phyloP scores from a whole-genome alignment of 179 eudicot genomes.

The Carnegiea gigantea region DNA sequence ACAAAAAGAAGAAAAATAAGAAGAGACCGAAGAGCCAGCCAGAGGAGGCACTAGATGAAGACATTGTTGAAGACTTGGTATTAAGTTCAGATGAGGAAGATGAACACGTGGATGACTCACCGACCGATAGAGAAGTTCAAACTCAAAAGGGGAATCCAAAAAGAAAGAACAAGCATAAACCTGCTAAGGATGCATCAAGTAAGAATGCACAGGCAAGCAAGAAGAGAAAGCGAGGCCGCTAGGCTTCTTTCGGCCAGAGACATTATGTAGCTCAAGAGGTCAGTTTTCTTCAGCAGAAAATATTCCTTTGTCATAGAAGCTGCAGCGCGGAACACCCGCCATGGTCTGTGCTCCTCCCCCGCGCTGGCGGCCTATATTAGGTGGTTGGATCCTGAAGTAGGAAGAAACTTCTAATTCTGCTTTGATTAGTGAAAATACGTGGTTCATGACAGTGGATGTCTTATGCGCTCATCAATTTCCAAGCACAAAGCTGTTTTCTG shows the following conservation, averaged over 20 bases:
- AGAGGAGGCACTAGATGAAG: slow-evolving; percentile 56
- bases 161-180: slow-evolving; percentile 34
- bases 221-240: slow-evolving; percentile 60
- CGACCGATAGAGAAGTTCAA: slow-evolving; percentile 27
- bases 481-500: neutral
- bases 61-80: slow-evolving; percentile 83
- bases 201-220: slow-evolving; percentile 35
- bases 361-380: too few species aligned
- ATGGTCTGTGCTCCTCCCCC: neutral
- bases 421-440: too few species aligned
- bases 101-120: slow-evolving; percentile 32
- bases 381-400: too few species aligned
- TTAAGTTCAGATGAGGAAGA: slow-evolving; percentile 86
- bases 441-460: too few species aligned
- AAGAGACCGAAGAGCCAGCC: slow-evolving; percentile 28
- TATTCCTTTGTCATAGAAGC: too few species aligned
- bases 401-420: too few species aligned
- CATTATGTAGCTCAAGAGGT: neutral
- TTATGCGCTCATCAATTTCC: too few species aligned
- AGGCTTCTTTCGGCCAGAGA: slow-evolving; percentile 1
- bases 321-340: neutral
- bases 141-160: slow-evolving; percentile 29
- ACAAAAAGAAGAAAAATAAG: slow-evolving; percentile 50
- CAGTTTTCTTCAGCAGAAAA: neutral
- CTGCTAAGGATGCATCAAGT: slow-evolving; percentile 28